Percentiles rank a stretch among this genome's conserved stretches.
phyloP scores from a whole-genome alignment of 192 early-diverging fungal species.

The Backusella circina region DNA sequence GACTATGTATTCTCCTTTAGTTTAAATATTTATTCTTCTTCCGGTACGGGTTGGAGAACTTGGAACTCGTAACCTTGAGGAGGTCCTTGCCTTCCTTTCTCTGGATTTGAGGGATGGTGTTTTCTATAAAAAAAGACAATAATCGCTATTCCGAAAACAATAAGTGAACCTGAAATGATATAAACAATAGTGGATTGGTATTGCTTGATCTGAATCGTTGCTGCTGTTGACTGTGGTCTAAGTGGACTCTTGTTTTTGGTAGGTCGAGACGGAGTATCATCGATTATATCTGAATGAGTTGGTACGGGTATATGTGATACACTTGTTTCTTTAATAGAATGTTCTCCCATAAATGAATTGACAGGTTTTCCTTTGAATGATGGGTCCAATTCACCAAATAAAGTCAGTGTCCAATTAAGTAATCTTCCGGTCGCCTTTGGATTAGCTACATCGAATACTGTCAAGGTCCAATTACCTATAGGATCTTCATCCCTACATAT shows the following conservation, averaged over 20 bases:
- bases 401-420: conserved; percentile 58
- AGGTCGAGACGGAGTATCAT: conserved; percentile 7
- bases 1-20: background rate
- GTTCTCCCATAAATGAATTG: background rate
- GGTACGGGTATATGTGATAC: background rate
- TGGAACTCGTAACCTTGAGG: conserved; percentile 23
- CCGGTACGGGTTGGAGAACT: background rate
- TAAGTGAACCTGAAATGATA: conserved; percentile 6
- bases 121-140: conserved; percentile 2
- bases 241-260: background rate
- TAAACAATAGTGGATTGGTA: conserved; percentile 6
- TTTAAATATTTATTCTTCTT: background rate
- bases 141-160: conserved; percentile 11
- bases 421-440: conserved; percentile 50
- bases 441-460: conserved; percentile 57
- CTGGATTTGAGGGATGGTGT: background rate
- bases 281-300: background rate
- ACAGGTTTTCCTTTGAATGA: background rate
- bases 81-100: background rate
- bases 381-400: conserved; percentile 38
- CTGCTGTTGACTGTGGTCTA: background rate
- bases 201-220: background rate
- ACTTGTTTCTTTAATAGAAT: background rate
- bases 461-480: conserved; percentile 74
- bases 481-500: conserved; percentile 64